Evolutionary conservation across 2,329 filamentous ascomycete species (phyloP).

Genomic region (Aspergillus pseudoviridinutans): DNA sequence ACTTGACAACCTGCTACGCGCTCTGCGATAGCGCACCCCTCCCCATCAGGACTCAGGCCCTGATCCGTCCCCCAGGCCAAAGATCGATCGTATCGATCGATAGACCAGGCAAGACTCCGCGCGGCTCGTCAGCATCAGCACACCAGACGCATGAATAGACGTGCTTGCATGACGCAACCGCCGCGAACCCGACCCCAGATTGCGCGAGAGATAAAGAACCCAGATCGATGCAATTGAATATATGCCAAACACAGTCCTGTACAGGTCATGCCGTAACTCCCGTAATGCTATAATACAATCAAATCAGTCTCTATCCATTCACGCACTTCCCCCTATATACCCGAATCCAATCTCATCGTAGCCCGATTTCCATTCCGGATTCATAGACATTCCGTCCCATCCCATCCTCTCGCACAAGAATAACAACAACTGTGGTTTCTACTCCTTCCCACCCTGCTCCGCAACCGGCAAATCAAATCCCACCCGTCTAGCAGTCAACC

Average conservation of each 20-base stretch:
- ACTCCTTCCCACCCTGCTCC: conserved; percentile 30
- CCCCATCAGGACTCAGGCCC: not conserved
- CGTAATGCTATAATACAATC: not conserved
- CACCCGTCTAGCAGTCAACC: conserved; percentile 78
- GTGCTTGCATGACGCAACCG: not conserved
- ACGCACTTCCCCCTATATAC: not conserved
- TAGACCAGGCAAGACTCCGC: not conserved
- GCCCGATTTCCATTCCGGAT: not conserved
- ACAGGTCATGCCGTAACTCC: not conserved
- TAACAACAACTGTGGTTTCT: not conserved
- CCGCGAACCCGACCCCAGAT: not conserved
- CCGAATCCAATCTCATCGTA: not conserved
- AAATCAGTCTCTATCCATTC: not conserved
- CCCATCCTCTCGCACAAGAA: not conserved
- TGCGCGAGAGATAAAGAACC: not conserved
- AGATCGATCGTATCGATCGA: not conserved
- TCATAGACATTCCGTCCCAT: not conserved
- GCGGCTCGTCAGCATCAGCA: not conserved
- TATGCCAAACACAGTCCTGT: not conserved
- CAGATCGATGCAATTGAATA: not conserved
- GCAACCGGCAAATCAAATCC: conserved; percentile 83
- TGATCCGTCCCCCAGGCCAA: not conserved
- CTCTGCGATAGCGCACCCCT: not conserved
- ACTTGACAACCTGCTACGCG: not conserved
- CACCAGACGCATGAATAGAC: not conserved